Percentiles rank a stretch among this genome's conserved stretches.
Conservation (phyloP, 306 rosid species). For the Fagus sylvatica region DNA sequence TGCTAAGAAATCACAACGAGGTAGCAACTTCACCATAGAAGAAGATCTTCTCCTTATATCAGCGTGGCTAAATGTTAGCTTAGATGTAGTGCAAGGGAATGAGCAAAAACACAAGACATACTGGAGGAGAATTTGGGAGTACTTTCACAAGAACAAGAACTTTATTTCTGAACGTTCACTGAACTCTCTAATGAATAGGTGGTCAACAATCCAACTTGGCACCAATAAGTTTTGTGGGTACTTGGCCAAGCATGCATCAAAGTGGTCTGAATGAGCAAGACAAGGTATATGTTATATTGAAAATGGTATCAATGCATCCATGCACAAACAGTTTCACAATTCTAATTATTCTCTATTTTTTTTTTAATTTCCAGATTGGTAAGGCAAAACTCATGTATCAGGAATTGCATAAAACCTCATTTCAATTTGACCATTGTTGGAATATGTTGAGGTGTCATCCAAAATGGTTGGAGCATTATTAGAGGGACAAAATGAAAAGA, state of each 20-base stretch:
- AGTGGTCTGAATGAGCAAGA: not conserved
- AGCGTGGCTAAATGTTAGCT: not conserved
- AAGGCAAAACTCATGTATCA: not conserved
- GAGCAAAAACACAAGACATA: not conserved
- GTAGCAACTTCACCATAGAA: not conserved
- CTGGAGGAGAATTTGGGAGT: not conserved
- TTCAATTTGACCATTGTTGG: constrained; percentile 2
- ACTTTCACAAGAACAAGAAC: not conserved
- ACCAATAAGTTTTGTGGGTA: not conserved
- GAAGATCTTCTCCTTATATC: not conserved
- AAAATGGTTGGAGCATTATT: not conserved
- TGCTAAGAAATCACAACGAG: not conserved
- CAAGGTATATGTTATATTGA: not conserved
- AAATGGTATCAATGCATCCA: not conserved
- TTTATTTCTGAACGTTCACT: not conserved
- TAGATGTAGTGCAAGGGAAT: not conserved
- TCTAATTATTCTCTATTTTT: not conserved
- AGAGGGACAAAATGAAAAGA: not conserved
- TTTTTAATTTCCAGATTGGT: not conserved
- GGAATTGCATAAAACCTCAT: not conserved
- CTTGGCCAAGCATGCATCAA: not conserved
- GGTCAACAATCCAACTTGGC: not conserved
- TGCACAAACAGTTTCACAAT: not conserved
- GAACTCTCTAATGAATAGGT: not conserved
- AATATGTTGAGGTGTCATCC: not conserved